Evolutionary conservation across 1,284 basidiomycete genomes (phyloP), one percentile per base, ranked within the genome.

Genomic region (Trametes sp.): DNA sequence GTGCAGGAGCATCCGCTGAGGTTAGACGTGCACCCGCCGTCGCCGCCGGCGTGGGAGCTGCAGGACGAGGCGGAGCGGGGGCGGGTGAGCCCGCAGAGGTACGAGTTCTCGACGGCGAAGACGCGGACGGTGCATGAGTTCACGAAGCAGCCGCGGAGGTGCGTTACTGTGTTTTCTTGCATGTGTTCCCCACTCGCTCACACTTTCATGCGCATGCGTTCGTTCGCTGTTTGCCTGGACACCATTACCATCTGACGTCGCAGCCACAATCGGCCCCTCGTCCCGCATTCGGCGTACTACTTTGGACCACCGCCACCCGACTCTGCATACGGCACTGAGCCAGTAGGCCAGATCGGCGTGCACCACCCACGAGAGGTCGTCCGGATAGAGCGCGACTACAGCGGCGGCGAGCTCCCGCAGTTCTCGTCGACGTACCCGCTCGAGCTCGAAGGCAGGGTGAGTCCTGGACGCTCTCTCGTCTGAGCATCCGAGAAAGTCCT

Each of bases 351-450:
- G 57, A 88, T 95, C 59, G 92, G 92, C 7, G 76, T 90, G 24
- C 90, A 95, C 73, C 87, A 92, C 69, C 92, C 93, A n/a, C 85
- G 93, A 56, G 93, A 95, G 77, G 85, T 95, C 62, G 78, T 95
- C 61, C 83, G 93, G 38, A 81, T 95, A 54, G 93, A 95, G 75
- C 80, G 94, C 48, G 93, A 95, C 75, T 95, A 94, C 71, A 84
- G 82, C 19, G 86, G 89, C 0, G 93, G 93, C 6, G 93, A 95
- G 73, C 77, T 95, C 24, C 81, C 86, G 13, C 94, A 95, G 73
- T 93, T 95, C 74, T 82, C 90, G 33, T 84, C 92, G 0, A 84
- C 89, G 66, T 95, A 91, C 74, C 93, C 92, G 2, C 76, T 95
- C 24, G 93, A 95, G 71, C 79, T 95, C 8, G 93, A 94, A 70